Conservation (phyloP, 108 stramenopile species). For the Fragilaria radians region DNA sequence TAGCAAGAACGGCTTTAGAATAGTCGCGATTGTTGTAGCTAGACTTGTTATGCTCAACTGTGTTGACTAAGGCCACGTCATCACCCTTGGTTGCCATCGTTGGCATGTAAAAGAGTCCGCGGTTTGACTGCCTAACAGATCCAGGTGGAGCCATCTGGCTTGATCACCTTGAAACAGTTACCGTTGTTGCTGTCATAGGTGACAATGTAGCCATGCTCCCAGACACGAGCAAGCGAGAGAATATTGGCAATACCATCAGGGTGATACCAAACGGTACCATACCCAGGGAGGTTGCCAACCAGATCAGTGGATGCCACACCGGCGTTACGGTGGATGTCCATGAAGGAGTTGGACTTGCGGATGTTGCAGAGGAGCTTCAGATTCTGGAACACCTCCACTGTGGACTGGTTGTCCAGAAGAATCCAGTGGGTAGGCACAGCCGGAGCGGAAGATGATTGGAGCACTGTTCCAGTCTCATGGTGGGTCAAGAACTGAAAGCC, state of each 20-base stretch:
- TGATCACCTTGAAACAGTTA: no score
- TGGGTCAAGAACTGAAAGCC: no score
- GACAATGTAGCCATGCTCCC: conserved; percentile 10
- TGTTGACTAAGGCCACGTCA: no score
- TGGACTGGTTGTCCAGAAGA: no score
- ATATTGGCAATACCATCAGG: conserved; percentile 34
- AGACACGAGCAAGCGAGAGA: conserved; percentile 16
- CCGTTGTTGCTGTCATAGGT: conserved; percentile 18
- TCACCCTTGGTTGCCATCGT: no score
- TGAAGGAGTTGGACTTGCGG: conserved; percentile 13
- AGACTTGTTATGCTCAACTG: conserved; percentile 6
- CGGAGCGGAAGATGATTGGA: no score
- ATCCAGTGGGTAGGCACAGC: neutral
- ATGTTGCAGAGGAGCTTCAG: no score
- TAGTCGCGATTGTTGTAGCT: conserved; percentile 7
- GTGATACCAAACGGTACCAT: conserved; percentile 30
- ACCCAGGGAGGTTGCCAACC: conserved; percentile 20
- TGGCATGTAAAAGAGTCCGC: conserved; percentile 30
- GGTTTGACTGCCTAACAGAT: neutral
- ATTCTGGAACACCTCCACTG: conserved; percentile 25
- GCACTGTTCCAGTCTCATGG: no score
- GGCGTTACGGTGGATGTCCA: conserved; percentile 23
- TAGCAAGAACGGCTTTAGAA: conserved; percentile 3
- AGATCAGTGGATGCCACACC: conserved; percentile 6
- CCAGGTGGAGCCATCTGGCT: conserved; percentile 11